Evolutionary conservation across 169 alveolate genomes (phyloP).

Genomic region (Besnoitia besnoiti): DNA sequence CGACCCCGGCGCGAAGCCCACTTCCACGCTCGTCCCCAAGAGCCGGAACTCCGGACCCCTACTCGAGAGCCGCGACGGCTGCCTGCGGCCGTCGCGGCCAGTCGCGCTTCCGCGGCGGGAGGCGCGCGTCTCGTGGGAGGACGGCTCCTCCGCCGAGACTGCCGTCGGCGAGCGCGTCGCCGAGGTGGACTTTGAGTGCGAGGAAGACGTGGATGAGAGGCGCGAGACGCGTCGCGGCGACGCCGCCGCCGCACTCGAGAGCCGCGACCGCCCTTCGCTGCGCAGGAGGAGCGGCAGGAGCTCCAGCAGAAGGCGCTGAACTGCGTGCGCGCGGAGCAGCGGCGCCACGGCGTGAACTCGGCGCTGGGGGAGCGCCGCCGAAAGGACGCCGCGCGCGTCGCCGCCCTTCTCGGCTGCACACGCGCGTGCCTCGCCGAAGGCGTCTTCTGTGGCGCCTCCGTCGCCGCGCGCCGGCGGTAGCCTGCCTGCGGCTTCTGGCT

Average conservation of each 20-base stretch:
- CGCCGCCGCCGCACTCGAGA: not conserved
- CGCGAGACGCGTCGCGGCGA: not conserved
- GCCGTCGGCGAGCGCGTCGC: not conserved
- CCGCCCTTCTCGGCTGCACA: too few relatives aligned
- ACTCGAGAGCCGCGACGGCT: not conserved
- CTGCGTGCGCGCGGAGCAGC: not conserved
- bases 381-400: too few relatives aligned
- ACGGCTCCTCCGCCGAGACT: not conserved
- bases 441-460: too few relatives aligned
- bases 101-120: too few relatives aligned
- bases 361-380: too few relatives aligned
- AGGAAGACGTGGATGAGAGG: not conserved
- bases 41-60: not conserved
- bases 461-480: too few relatives aligned
- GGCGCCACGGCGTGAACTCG: too few relatives aligned
- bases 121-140: too few relatives aligned
- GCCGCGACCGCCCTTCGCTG: not conserved
- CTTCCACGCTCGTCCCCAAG: conserved; percentile 19
- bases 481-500: too few relatives aligned
- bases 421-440: too few relatives aligned
- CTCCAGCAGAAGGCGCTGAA: not conserved
- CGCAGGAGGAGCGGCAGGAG: not conserved
- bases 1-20: not conserved
- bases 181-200: not conserved
- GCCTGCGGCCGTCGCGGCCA: not conserved